These are phyloP conservation scores for Schizophyllum amplum DNA, from an alignment of 1,284 basidiomycete species.

Conservation along the genomic window DNA sequence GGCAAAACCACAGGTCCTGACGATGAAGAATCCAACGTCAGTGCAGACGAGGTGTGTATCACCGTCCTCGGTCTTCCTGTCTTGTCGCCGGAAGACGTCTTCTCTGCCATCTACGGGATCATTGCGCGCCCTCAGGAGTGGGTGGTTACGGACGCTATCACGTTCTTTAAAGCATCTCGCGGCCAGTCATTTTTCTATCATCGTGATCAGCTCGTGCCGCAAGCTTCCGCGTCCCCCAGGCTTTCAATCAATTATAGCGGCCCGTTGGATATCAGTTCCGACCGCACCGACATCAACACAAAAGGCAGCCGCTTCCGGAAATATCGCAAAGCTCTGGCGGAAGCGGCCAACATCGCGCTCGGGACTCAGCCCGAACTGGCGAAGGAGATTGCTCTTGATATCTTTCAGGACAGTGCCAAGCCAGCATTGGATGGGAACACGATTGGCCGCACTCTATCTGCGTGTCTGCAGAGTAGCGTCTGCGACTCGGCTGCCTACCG, in stretches of 20 bases:
- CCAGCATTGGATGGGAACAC: not conserved
- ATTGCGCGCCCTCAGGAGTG: constrained; percentile 3
- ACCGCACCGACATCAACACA: not conserved
- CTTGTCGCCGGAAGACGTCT: constrained; percentile 1
- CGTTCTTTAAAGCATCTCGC: constrained; percentile 2
- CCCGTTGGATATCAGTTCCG: constrained; percentile 1
- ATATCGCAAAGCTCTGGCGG: not conserved
- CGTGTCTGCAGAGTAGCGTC: not conserved
- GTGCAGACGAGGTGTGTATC: constrained; percentile 3
- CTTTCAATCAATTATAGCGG: constrained; percentile 9
- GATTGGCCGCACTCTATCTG: not conserved
- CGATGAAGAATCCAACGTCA: not conserved
- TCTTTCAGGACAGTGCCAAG: constrained; percentile 1
- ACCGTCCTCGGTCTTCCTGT: constrained; percentile 4
- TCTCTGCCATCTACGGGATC: constrained; percentile 7
- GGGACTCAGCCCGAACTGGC: constrained; percentile 3
- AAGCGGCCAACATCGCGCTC: constrained; percentile 1
- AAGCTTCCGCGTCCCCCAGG: not conserved
- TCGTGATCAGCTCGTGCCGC: constrained; percentile 7
- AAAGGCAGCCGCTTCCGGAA: not conserved
- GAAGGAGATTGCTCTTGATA: constrained; percentile 2
- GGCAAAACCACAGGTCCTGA: not conserved
- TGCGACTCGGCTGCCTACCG: not conserved
- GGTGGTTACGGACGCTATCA: constrained; percentile 3
- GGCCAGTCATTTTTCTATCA: constrained; percentile 1